Percentiles rank a stretch among this genome's conserved stretches.
phyloP scores from a whole-genome alignment of 768 basidiomycete genomes.

The Thelephora aurantiotincta region DNA sequence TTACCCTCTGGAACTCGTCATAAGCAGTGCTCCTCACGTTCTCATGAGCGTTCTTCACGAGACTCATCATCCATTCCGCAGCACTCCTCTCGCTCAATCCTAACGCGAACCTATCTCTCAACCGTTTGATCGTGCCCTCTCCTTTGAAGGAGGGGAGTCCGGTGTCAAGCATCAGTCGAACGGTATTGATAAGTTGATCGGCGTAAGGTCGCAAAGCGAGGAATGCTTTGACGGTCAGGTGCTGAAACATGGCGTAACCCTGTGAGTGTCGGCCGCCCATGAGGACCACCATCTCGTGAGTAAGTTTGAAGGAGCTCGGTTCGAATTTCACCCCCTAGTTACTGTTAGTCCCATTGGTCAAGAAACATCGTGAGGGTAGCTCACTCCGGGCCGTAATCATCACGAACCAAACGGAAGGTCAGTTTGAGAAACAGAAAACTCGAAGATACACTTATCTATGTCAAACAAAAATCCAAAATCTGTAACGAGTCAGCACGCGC shows the following conservation, averaged over 20 bases:
- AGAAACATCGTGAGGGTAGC: conserved; percentile 10
- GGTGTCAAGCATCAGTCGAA: conserved; percentile 89
- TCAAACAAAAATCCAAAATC: conserved; percentile 96
- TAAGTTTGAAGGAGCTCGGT: conserved; percentile 94
- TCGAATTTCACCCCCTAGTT: conserved; percentile 94
- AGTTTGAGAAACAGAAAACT: conserved; percentile 8
- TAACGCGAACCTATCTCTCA: conserved; percentile 78
- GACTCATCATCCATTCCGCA: conserved; percentile 83
- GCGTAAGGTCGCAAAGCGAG: conserved; percentile 91
- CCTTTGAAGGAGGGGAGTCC: conserved; percentile 96
- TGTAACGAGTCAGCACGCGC: conserved; percentile 16
- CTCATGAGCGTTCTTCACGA: conserved; percentile 88
- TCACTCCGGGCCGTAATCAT: conserved; percentile 56
- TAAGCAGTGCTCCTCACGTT: conserved; percentile 89
- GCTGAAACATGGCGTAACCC: conserved; percentile 89
- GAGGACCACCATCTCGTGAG: conserved; percentile 94
- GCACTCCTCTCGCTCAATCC: conserved; percentile 79
- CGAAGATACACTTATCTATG: conserved; percentile 70
- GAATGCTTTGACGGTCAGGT: conserved; percentile 92
- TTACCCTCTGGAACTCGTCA: conserved; percentile 87
- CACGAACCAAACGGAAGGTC: conserved; percentile 14
- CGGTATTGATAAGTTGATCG: conserved; percentile 78
- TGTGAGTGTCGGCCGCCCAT: conserved; percentile 95
- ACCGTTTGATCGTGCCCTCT: conserved; percentile 75
- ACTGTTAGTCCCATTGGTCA: background rate